Evolutionary conservation across 106 monocot species (phyloP).

Genomic region (Dioscorea alata): DNA sequence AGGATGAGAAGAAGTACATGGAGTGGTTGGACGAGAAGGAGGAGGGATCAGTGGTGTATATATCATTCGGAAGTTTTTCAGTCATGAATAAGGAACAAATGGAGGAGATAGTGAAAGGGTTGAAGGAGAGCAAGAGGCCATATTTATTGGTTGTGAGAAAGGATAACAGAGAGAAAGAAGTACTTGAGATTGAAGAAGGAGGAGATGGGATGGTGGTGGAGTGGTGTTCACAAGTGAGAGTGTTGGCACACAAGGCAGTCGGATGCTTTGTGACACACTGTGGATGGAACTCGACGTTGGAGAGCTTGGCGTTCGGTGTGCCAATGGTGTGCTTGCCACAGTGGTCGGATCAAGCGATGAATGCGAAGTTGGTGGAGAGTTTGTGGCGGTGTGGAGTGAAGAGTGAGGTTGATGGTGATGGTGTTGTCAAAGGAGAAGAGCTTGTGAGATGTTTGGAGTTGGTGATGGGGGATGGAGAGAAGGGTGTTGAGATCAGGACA

Average conservation of each 20-base stretch:
- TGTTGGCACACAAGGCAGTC: conserved; percentile 30
- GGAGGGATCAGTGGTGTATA: conserved; percentile 37
- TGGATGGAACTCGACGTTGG: conserved; percentile 49
- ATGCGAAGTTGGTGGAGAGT: conserved; percentile 16
- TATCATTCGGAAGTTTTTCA: conserved; percentile 43
- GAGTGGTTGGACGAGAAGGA: conserved; percentile 43
- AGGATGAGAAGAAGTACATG: conserved; percentile 29
- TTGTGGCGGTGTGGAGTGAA: not conserved
- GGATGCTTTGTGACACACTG: conserved; percentile 65
- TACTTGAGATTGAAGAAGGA: conserved; percentile 3
- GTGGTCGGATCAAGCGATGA: conserved; percentile 34
- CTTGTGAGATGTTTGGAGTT: conserved; percentile 21
- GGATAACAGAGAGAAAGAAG: conserved; percentile 4
- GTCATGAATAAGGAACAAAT: conserved; percentile 19
- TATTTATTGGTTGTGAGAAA: conserved; percentile 42
- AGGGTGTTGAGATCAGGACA: not conserved
- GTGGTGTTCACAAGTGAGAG: conserved; percentile 39
- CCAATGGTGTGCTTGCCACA: conserved; percentile 26
- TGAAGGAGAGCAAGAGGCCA: conserved; percentile 32
- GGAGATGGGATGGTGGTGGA: conserved; percentile 25
- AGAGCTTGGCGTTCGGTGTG: conserved; percentile 26
- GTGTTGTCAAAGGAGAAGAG: not conserved
- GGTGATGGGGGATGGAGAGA: conserved; percentile 7
- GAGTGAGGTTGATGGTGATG: not conserved
- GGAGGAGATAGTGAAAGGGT: conserved; percentile 31